Base-by-base conservation (phyloP, 176 grass and related monocot genomes). In the Urochloa ruziziensis region DNA sequence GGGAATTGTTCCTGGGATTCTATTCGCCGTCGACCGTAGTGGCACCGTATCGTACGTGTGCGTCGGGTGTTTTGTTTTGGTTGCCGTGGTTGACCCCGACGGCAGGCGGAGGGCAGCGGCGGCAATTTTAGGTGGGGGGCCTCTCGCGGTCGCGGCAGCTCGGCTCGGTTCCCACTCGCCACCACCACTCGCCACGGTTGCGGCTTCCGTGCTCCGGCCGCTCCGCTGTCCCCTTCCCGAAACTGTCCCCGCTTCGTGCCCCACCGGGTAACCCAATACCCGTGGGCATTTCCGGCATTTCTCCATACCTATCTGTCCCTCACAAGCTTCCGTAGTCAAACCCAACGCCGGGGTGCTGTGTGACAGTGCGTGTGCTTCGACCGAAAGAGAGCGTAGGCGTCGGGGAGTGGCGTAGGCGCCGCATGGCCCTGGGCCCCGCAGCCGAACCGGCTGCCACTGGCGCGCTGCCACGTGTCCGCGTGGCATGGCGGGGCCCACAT, bases 121-220 rank as follows among this genome's bases (percentile, higher is more conserved):
- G 69, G 80, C 59, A 74, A 76, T 84, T 88, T 29, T 79, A n/a
- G 74, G 67, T 65, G 70, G 61, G 52, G 7, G 60, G 37, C 37
- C 6, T 7, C 7, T 7, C 37, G 37, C 9, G 11, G 12, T 36
- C 35, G 21, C 34, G 0, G 1, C 67, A 14, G 40, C n/a, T 68
- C 37, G 59, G 27, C 56, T 21, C 56, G 39, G 39, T 9, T 27
- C 15, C 74, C 74, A 28, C 30, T 40, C 18, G 32, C 47, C 56
- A 61, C 23, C n/a, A n/a, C 74, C 74, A 28, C 30, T 40, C 18
- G 32, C 47, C 56, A 61, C 23, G 19, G 70, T 57, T 68, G 30
- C 64, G 63, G 39, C 57, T 35, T 43, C 35, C 76, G 29, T 57
- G 47, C 47, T 43, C 24, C 52, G 37, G 9, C 17, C 23, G 34